phyloP scores from a whole-genome alignment of 2,329 filamentous ascomycete species.

The Myriosclerotinia scirpicola region DNA sequence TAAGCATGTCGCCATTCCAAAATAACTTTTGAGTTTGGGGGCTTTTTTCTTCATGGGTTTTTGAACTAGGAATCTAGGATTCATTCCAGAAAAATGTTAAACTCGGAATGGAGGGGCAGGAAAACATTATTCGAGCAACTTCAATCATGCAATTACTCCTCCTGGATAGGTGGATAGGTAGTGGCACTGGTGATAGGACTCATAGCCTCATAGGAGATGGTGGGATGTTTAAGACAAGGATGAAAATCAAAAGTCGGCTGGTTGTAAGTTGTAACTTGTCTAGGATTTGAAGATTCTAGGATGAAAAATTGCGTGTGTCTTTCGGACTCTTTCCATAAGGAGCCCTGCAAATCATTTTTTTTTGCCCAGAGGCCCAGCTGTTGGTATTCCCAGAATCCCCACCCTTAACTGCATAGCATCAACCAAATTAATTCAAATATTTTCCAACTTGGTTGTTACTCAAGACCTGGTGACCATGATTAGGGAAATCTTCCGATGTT shows the following conservation, averaged over 20 bases:
- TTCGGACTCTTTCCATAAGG: neutral
- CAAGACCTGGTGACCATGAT: slow-evolving; percentile 7
- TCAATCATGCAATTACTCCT: neutral
- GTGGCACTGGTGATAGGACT: no score
- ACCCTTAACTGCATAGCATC: neutral
- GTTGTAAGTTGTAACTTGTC: no score
- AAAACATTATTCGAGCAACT: neutral
- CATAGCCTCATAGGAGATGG: no score
- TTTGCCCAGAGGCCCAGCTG: slow-evolving; percentile 11
- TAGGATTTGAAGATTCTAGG: neutral
- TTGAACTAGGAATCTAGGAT: neutral
- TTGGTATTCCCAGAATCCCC: neutral
- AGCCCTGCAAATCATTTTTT: slow-evolving; percentile 14
- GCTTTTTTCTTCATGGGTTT: neutral
- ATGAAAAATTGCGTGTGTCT: neutral
- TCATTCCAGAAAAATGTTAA: neutral
- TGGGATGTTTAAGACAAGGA: slow-evolving; percentile 4
- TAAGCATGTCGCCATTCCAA: neutral
- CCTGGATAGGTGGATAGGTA: no score
- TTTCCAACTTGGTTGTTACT: neutral
- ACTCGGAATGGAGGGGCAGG: slow-evolving; percentile 12
- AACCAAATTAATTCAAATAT: neutral
- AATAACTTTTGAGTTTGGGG: slow-evolving; percentile 10
- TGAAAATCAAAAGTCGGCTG: neutral
- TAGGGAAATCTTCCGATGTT: slow-evolving; percentile 5